These are phyloP conservation scores for Dovyalis caffra DNA, from an alignment of 345 rosid genomes.

Conservation along the genomic window DNA sequence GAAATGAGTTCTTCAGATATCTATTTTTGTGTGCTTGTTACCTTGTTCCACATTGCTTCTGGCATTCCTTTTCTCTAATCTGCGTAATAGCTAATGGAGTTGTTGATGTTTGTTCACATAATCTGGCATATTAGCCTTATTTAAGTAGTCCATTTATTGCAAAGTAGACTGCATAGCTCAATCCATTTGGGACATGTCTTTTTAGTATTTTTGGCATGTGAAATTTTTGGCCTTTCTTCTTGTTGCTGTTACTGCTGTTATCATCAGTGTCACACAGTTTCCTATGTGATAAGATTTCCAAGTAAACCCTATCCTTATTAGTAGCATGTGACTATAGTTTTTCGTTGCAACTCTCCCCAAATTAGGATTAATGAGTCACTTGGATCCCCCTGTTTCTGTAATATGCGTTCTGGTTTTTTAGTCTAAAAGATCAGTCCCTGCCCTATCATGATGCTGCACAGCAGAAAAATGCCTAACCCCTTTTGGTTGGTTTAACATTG, in stretches of 20 bases:
- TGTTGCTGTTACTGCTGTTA: background rate
- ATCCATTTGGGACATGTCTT: background rate
- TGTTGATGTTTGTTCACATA: background rate
- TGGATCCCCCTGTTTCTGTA: background rate
- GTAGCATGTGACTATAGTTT: background rate
- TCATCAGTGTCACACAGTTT: background rate
- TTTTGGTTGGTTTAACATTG: conserved; percentile 4
- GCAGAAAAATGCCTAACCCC: background rate
- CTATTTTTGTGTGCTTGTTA: background rate
- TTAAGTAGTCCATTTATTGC: background rate
- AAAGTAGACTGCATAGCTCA: background rate
- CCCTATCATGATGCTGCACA: background rate
- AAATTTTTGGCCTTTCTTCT: background rate
- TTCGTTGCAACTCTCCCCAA: background rate
- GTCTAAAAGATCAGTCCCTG: background rate
- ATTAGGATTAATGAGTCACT: background rate
- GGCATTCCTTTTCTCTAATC: background rate
- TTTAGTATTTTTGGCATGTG: background rate
- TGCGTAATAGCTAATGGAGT: background rate
- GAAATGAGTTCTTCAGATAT: background rate
- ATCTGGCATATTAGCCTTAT: background rate
- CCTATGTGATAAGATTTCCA: background rate
- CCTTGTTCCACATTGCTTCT: background rate
- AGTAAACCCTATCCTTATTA: background rate
- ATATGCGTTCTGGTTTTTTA: background rate